Base-by-base conservation (phyloP, 768 basidiomycete genomes). In the Hygrocybe coccinea region DNA sequence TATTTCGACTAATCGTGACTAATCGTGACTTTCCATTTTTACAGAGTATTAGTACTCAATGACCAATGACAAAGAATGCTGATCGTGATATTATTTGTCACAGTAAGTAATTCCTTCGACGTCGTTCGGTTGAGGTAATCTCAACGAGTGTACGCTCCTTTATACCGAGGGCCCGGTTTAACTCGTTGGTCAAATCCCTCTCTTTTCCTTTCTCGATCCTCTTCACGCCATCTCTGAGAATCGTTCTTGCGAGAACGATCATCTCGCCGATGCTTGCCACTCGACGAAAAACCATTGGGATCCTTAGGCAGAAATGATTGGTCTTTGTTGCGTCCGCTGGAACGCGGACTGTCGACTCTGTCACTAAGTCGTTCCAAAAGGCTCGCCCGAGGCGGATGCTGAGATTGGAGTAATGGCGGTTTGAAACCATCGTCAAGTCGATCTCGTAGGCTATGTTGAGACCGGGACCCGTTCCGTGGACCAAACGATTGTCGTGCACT, bases 361-460 rank as follows among this genome's bases (percentile, higher is more conserved):
- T 55, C 66, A 39, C 59, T 58, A 44, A 69, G 56, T 41, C 77
- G 71, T n/a, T 69, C 70, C 50, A 81, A 62, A 15, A 81, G 58
- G 59, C 65, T 29, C 29, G 29, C 3, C 29, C 29, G 29, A 29
- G 29, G 29, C 8, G 4, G 29, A 8, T 29, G 8, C 29, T 29
- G 29, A 29, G 29, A 29, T 29, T 60, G 29, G 29, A 29, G 29
- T 8, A 25, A 14, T 44, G 43, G 9, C n/a, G n/a, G n/a, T n/a
- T n/a, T n/a, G n/a, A n/a, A n/a, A 29, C 29, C 44, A 22, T 22
- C 44, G 22, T 17, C 22, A n/a, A 46, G 44, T 22, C 44, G 44
- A 7, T 46, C 44, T 5, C 44, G 44, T 22, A 46, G 44, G 22
- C 44, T 46, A 12, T 17, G 44, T 22, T 46, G 17, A 22, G 44